Percentiles rank a stretch among this genome's conserved stretches.
Evolutionary conservation across 371 early-diverging fungal genomes (phyloP).

Genomic region (Mortierella sp.): DNA sequence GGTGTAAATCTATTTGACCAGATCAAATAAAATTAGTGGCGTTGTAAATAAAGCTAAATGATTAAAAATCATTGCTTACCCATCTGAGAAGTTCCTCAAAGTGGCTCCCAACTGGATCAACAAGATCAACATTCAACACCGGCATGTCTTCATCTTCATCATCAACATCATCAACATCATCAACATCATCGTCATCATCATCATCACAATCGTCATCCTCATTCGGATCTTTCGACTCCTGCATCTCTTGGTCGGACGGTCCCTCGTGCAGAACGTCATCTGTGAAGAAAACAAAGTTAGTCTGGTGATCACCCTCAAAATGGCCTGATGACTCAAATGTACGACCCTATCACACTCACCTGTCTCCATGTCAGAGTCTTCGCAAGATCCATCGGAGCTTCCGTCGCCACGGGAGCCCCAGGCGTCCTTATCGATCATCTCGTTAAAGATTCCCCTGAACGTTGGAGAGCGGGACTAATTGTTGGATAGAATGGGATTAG

Average conservation of each 20-base stretch:
- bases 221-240: background rate
- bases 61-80: too few species aligned
- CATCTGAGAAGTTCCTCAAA: constrained; percentile 30
- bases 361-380: background rate
- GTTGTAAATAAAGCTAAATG: constrained; percentile 59
- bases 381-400: background rate
- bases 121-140: constrained; percentile 8
- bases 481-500: background rate
- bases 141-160: constrained; percentile 12
- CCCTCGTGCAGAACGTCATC: background rate
- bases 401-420: constrained; percentile 17
- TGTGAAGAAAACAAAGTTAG: background rate
- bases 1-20: constrained; percentile 32
- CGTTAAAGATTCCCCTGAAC: constrained; percentile 30
- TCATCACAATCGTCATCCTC: background rate
- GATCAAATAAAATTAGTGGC: constrained; percentile 75
- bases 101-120: constrained; percentile 26
- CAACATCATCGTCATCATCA: constrained; percentile 7
- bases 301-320: background rate
- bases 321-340: too few species aligned
- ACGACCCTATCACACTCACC: background rate
- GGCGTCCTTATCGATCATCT: constrained; percentile 22
- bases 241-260: background rate
- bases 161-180: background rate
- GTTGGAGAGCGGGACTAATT: constrained; percentile 34